Conservation (phyloP, 1,284 basidiomycete genomes). For the Phellopilus nigrolimitatus region DNA sequence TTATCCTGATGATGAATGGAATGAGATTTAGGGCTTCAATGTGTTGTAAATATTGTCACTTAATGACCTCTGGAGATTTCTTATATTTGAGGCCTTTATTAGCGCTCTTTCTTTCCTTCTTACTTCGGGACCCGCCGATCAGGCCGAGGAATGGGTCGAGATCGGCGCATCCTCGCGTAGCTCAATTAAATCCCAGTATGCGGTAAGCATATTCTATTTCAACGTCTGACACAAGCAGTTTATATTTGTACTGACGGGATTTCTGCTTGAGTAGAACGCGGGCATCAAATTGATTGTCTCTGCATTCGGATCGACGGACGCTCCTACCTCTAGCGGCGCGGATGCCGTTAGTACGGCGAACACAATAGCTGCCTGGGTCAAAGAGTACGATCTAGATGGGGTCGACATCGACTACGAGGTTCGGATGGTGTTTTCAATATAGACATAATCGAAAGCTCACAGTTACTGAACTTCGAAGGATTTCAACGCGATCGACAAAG, state of each 20-base stretch:
- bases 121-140: conserved; percentile 46
- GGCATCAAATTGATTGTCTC: conserved; percentile 56
- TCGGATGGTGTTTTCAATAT: background rate
- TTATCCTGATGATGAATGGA: background rate
- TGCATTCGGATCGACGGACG: conserved; percentile 50
- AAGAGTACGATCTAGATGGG: conserved; percentile 46
- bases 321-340: conserved; percentile 41
- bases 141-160: conserved; percentile 40
- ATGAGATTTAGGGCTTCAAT: conserved; percentile 37
- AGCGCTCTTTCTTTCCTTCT: conserved; percentile 49
- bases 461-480: conserved; percentile 32
- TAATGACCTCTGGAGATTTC: background rate
- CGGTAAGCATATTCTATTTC: conserved; percentile 15
- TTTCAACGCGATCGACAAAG: conserved; percentile 39
- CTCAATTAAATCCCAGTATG: conserved; percentile 44
- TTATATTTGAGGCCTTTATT: background rate
- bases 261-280: conserved; percentile 31
- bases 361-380: conserved; percentile 46
- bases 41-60: conserved; percentile 35
- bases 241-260: background rate
- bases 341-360: conserved; percentile 39
- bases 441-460: background rate
- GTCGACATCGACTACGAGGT: conserved; percentile 55
- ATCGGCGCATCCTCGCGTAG: conserved; percentile 39
- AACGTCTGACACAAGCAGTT: background rate